Conservation (phyloP, 768 basidiomycete genomes). For the Botryobasidium botryosum region DNA sequence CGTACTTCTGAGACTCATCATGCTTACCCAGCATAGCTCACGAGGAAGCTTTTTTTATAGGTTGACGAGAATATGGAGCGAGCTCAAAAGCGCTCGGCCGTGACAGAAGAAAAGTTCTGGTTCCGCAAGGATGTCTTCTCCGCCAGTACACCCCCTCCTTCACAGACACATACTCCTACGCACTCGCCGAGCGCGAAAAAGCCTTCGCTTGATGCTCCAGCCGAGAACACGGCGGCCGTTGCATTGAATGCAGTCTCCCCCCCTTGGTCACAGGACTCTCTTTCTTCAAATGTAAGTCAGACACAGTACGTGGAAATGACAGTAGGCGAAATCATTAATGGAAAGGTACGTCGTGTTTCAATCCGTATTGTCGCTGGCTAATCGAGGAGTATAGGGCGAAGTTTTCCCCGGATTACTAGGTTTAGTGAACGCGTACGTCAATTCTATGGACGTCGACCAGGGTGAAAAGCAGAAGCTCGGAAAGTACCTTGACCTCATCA, state of each 20-base stretch:
- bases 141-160: too few species aligned
- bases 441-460: slow-evolving; percentile 60
- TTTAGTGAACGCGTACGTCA: slow-evolving; percentile 66
- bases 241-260: too few species aligned
- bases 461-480: slow-evolving; percentile 42
- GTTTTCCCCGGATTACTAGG: slow-evolving; percentile 65
- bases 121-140: too few species aligned
- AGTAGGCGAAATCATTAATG: slow-evolving; percentile 81
- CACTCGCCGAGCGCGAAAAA: too few species aligned
- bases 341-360: slow-evolving; percentile 37
- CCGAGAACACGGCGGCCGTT: too few species aligned
- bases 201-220: too few species aligned
- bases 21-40: too few species aligned
- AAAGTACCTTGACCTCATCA: slow-evolving; percentile 64
- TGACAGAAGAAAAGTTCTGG: slow-evolving; percentile 52
- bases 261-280: too few species aligned
- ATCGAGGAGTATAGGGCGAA: slow-evolving; percentile 27
- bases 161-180: too few species aligned
- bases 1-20: slow-evolving; percentile 9
- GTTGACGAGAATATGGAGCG: slow-evolving; percentile 93
- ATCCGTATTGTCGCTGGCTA: not conserved
- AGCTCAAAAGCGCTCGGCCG: slow-evolving; percentile 72
- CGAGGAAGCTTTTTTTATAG: slow-evolving; percentile 28
- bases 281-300: too few species aligned
- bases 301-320: slow-evolving; percentile 90